These are phyloP conservation scores for Phytophthora ramorum DNA, from an alignment of 352 stramenopile species.

Conservation along the genomic window DNA sequence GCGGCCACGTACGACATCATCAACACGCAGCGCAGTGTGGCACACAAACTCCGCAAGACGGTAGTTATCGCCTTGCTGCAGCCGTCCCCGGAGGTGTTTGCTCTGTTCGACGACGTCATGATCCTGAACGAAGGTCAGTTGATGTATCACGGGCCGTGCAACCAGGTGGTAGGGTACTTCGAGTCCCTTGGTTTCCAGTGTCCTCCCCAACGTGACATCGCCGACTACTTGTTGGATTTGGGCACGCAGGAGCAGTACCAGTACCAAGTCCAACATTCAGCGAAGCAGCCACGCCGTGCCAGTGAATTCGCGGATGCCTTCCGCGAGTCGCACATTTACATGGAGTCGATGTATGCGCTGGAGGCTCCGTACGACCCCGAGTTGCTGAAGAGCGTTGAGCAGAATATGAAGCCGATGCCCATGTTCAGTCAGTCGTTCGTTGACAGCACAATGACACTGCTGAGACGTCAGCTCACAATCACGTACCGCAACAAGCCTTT, in stretches of 20 bases:
- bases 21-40: no score
- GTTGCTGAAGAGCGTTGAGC: slow-evolving; percentile 16
- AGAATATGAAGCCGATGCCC: slow-evolving; percentile 36
- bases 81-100: no score
- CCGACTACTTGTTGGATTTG: slow-evolving; percentile 32
- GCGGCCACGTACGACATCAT: no score
- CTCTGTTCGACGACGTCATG: no score
- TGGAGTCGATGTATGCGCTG: slow-evolving; percentile 16
- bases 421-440: slow-evolving; percentile 39
- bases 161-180: not conserved
- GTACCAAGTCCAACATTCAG: slow-evolving; percentile 11
- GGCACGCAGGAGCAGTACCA: slow-evolving; percentile 33
- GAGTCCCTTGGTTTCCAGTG: not conserved
- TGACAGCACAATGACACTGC: slow-evolving; percentile 26
- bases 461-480: slow-evolving; percentile 61
- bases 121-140: not conserved
- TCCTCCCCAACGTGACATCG: not conserved
- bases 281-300: slow-evolving; percentile 19
- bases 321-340: slow-evolving; percentile 18
- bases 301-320: slow-evolving; percentile 29
- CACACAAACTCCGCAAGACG: no score
- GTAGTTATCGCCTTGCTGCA: no score
- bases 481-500: slow-evolving; percentile 56
- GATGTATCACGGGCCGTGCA: not conserved
- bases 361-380: slow-evolving; percentile 17